Evolutionary conservation across 2,329 filamentous ascomycete genomes (phyloP), one percentile per base, ranked within the genome.

Genomic region (Grosmannia clavigera): DNA sequence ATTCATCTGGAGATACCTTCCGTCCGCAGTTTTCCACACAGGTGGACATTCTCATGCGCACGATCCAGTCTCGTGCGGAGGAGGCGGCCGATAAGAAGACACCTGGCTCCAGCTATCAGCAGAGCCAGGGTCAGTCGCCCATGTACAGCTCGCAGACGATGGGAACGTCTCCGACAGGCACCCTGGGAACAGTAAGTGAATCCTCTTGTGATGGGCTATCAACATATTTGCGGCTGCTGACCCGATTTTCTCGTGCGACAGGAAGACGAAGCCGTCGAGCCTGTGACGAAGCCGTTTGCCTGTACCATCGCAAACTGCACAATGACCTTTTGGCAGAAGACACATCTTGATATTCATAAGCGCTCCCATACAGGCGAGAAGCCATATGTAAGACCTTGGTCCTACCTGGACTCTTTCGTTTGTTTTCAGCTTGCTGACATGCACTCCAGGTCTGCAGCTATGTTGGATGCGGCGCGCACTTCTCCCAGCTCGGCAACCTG

Each of bases 401-500:
- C 12, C 14, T 4, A 9, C 38, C 12, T 40, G 12, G 38, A 14
- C 12, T 25, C 11, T 14, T 12, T n/a, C 6, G 16, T n/a, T 22
- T 51, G 3, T 10, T 22, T 25, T 25, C n/a, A 5, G 11, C n/a
- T 25, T 25, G 16, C 57, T 58, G 31, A 59, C 57, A 53, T 2
- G 2, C 48, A 22, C n/a, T 55, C 11, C 16, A 40, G 1, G 29
- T 14, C 33, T 38, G 27, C 52, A 58, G 43, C 48, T 62, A 60
- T 14, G 11, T 27, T 1, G 61, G 59, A 5, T 97, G 92, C 70
- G 84, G 83, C 29, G 85, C 90, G 66, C 80, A 83, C 12, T 97
- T 97, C 71, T 94, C 90, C 16, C 92, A 96, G 71, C 79, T 90
- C 9, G 92, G 92, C 12, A 97, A 97, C 69, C 78, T 96, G 55